phyloP scores from a whole-genome alignment of 2,329 filamentous ascomycete genomes.

The Clarireedia monteithiana region DNA sequence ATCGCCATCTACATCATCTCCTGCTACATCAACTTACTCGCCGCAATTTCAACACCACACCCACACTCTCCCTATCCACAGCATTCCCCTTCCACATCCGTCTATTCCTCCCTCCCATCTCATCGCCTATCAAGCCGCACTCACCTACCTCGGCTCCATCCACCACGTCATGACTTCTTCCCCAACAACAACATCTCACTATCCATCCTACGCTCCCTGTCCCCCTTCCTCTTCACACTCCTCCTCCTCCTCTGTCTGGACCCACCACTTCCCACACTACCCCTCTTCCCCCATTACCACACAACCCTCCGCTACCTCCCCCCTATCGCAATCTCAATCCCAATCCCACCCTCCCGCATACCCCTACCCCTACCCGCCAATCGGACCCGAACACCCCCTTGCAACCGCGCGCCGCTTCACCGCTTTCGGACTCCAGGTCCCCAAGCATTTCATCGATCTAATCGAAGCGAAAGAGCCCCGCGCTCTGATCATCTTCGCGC shows the following conservation, averaged over 20 bases:
- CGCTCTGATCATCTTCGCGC: slow-evolving; percentile 20
- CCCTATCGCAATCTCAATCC: too few species aligned
- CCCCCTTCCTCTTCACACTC: too few species aligned
- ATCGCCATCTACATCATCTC: not conserved
- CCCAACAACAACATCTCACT: not conserved
- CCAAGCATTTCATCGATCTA: slow-evolving; percentile 13
- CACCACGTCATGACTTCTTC: not conserved
- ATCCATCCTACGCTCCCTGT: too few species aligned
- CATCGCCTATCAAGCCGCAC: not conserved
- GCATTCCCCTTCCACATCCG: not conserved
- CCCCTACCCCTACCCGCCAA: not conserved
- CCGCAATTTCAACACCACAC: not conserved
- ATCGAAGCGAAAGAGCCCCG: slow-evolving; percentile 12
- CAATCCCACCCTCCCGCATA: not conserved
- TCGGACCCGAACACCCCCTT: slow-evolving; percentile 3
- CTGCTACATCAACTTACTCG: not conserved
- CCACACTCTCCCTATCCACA: not conserved
- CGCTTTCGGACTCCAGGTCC: slow-evolving; percentile 12
- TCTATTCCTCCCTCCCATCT: slow-evolving; percentile 5
- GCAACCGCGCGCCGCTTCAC: slow-evolving; percentile 10
- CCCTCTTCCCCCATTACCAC: not conserved
- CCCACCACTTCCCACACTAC: not conserved
- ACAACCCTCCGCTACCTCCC: not conserved
- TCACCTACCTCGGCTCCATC: slow-evolving; percentile 4
- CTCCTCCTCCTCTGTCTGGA: too few species aligned